Base-by-base conservation (phyloP, 2,329 filamentous ascomycete species). In the Phialophora expanda region DNA sequence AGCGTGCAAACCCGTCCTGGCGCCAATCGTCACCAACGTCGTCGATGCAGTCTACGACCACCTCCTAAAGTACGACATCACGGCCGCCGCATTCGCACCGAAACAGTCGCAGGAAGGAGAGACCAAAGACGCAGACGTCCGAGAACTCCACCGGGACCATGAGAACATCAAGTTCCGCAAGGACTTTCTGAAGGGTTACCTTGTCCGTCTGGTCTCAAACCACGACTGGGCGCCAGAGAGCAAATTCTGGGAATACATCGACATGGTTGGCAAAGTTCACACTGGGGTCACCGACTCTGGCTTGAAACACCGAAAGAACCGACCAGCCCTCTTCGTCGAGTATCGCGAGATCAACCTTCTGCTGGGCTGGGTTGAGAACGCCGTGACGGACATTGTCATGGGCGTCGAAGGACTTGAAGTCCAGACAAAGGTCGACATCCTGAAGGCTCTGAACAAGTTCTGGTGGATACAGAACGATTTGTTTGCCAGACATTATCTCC, bases 381-480 rank as follows among this genome's bases (percentile, higher is more conserved):
- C 72, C 26, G 70, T 75, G 14, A 68, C 73, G 6, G 70, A 71
- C 55, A 70, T 71, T 6, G 71, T 73, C 17, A 71, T 75, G 70
- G 72, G 69, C 3, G 68, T 72, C 20, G 71, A 74, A 17, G 69
- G 62, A 1, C 56, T 74, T 22, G 74, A 74, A 30, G 17, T 69
- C n/a, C 61, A 70, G 53, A 72, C 64, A 4, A 74, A 72, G 60
- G 69, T 71, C 28, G 66, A 69, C 55, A 68, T 73, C 12, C 54
- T 75, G 28, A 66, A 66, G 11, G 74, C 74, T 9, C 71, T 73
- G 50, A 74, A 74, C 66, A 75, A 75, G 67, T 61, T 74, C 48
- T 59, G 75, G 41, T 75, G 74, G 74, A 73, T 75, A 46, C 74
- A 75, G 67, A 75, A 75, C 66, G 74, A 75, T 61, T 63, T 75